These are phyloP conservation scores for Madurella mycetomatis DNA, from an alignment of 2,329 filamentous ascomycete species.

Conservation along the genomic window DNA sequence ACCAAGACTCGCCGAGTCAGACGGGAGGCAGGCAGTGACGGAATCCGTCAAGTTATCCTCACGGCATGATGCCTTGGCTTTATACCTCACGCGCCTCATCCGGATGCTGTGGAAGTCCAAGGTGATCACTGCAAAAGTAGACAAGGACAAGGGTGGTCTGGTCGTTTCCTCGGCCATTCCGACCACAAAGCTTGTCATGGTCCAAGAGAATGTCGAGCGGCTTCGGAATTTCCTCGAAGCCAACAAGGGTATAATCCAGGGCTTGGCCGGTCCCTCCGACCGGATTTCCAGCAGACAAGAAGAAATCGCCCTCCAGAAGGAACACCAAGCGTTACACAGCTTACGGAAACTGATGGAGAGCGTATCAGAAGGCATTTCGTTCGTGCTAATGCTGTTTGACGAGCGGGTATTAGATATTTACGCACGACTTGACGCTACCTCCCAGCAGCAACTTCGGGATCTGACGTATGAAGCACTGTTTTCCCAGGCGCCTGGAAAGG, in stretches of 20 bases:
- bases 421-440: constrained; percentile 64
- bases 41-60: constrained; percentile 85
- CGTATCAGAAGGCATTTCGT: constrained; percentile 94
- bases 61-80: constrained; percentile 78
- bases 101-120: constrained; percentile 81
- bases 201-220: constrained; percentile 77
- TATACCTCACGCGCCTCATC: constrained; percentile 85
- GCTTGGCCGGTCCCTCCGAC: constrained; percentile 84
- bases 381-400: constrained; percentile 90
- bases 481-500: constrained; percentile 70
- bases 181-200: constrained; percentile 62
- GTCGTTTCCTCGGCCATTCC: constrained; percentile 64
- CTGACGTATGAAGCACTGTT: constrained; percentile 89
- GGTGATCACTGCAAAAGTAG: constrained; percentile 57
- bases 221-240: constrained; percentile 75
- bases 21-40: constrained; percentile 66
- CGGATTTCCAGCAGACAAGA: constrained; percentile 77
- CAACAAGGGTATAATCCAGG: constrained; percentile 92
- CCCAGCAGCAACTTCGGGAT: constrained; percentile 64
- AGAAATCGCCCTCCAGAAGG: constrained; percentile 85
- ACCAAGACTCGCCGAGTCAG: constrained; percentile 72
- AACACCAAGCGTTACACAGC: constrained; percentile 87
- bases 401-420: constrained; percentile 89
- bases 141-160: constrained; percentile 52
- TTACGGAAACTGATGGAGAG: constrained; percentile 80